Base-by-base conservation (phyloP, 2,329 filamentous ascomycete genomes). In the Plenodomus biglobosus region DNA sequence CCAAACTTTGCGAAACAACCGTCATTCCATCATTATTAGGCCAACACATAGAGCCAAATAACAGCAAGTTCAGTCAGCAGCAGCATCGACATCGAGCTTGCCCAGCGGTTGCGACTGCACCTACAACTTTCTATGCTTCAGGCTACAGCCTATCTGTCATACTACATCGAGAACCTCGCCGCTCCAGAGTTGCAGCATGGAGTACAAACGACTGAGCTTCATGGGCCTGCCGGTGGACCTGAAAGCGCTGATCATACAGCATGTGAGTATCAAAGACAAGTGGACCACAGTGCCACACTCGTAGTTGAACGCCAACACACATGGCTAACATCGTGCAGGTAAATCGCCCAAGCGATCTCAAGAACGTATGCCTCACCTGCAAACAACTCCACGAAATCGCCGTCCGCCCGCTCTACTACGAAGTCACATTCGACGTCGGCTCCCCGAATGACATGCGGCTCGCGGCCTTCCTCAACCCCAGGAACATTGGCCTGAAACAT, bases 351-450 rank as follows among this genome's bases (percentile, higher is more conserved):
- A 75, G 73, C 48, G 75, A 79, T 52, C 73, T 78, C 58, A 74
- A 74, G 51, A 75, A 69, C 45, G 61, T 78, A 38, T 79, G 76
- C 52, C 73, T 79, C 32, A 70, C 73, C 6, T 76, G 71, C 64
- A 76, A 75, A 48, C 70, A 76, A 47, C 65, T 78, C 17, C 75
- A 77, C 61, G 64, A 75, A 24, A 72, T 78, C 57, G 69, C 75
- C 40, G 74, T 73, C 38, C 75, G 73, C 45, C 64, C 68, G 40
- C 71, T 79, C 24, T 79, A 79, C 61, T 65, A 72, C 50, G 70
- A 74, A 51, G 74, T 79, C 50, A 69, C 69, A 15, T 72, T 79
- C 47, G 76, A 78, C 40, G 67, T 79, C 17, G 77, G 77, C 39
- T 71, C 69, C 24, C 49, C 68, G 18, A 73, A 71, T 43, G 77